Conservation (phyloP, 805 yeast species). For the Candida railenensis region DNA sequence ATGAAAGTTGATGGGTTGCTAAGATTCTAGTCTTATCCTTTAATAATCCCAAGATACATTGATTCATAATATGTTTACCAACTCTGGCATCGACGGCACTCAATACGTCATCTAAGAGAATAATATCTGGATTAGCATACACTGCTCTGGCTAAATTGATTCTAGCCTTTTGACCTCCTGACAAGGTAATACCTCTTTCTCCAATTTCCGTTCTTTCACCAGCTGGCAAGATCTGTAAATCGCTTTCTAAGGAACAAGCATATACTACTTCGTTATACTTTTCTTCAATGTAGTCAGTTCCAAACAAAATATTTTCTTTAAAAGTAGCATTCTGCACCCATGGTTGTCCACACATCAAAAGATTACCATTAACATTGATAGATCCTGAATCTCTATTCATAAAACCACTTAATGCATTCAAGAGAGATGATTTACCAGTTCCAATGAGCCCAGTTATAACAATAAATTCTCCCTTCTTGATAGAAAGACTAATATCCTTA, state of each 20-base stretch:
- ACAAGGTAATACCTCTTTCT: slow-evolving; percentile 78
- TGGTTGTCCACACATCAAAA: slow-evolving; percentile 61
- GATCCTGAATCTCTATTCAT: slow-evolving; percentile 59
- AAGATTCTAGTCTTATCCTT: slow-evolving; percentile 62
- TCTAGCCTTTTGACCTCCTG: slow-evolving; percentile 91
- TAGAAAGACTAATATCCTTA: slow-evolving; percentile 47
- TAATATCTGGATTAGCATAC: slow-evolving; percentile 64
- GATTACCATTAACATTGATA: slow-evolving; percentile 51
- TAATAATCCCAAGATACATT: slow-evolving; percentile 63
- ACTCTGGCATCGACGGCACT: slow-evolving; percentile 88
- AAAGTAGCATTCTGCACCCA: slow-evolving; percentile 86
- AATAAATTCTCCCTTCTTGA: slow-evolving; percentile 67
- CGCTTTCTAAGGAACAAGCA: slow-evolving; percentile 68
- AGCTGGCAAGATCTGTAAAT: slow-evolving; percentile 64
- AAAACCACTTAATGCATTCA: slow-evolving; percentile 69
- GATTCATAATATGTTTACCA: slow-evolving; percentile 73
- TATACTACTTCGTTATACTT: slow-evolving; percentile 54
- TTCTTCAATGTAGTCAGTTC: slow-evolving; percentile 48
- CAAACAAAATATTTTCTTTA: slow-evolving; percentile 71
- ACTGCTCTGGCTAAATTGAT: slow-evolving; percentile 78
- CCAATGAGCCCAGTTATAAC: slow-evolving; percentile 82
- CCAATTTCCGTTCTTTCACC: slow-evolving; percentile 83
- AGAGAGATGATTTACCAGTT: slow-evolving; percentile 74
- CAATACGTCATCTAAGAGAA: slow-evolving; percentile 73
- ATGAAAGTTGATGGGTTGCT: slow-evolving; percentile 81